A percentile compares a stretch with the other conserved stretches of the same genome.
These are phyloP conservation scores for Glonium stellatum DNA, from an alignment of 495 filamentous ascomycete genomes.

Conservation along the genomic window DNA sequence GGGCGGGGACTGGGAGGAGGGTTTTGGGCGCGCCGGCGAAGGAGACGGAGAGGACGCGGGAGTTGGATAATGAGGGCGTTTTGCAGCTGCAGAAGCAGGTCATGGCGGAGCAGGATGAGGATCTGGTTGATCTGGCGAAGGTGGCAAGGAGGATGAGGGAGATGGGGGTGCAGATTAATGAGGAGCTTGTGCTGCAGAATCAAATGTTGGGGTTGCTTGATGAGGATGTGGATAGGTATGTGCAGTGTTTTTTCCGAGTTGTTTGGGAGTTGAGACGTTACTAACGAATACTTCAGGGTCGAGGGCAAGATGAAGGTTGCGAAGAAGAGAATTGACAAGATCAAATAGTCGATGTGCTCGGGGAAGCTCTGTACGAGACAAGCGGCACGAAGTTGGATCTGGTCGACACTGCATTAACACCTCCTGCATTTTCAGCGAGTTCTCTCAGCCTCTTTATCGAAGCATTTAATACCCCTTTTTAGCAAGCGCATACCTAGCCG, in stretches of 20 bases:
- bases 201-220: slow-evolving; percentile 69
- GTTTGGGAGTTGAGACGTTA: background rate
- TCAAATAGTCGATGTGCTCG: slow-evolving; percentile 31
- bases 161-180: slow-evolving; percentile 76
- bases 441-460: too few species aligned
- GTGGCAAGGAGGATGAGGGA: slow-evolving; percentile 76
- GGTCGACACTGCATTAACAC: too few species aligned
- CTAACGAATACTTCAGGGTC: slow-evolving; percentile 43
- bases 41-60: slow-evolving; percentile 81
- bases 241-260: slow-evolving; percentile 3
- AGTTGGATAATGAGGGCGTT: slow-evolving; percentile 85
- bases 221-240: slow-evolving; percentile 61
- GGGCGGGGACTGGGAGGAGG: slow-evolving; percentile 44
- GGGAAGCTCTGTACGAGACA: background rate
- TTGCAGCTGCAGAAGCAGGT: slow-evolving; percentile 75
- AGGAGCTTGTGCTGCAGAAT: slow-evolving; percentile 80
- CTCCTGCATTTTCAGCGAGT: too few species aligned
- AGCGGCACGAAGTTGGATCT: too few species aligned
- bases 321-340: slow-evolving; percentile 72
- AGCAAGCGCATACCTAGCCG: too few species aligned
- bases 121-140: slow-evolving; percentile 66
- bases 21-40: slow-evolving; percentile 65
- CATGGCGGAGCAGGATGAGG: slow-evolving; percentile 80
- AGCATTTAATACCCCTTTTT: too few species aligned
- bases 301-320: slow-evolving; percentile 73